These are phyloP conservation scores for Geranium brycei DNA, from an alignment of 345 rosid genomes.

Conservation along the genomic window DNA sequence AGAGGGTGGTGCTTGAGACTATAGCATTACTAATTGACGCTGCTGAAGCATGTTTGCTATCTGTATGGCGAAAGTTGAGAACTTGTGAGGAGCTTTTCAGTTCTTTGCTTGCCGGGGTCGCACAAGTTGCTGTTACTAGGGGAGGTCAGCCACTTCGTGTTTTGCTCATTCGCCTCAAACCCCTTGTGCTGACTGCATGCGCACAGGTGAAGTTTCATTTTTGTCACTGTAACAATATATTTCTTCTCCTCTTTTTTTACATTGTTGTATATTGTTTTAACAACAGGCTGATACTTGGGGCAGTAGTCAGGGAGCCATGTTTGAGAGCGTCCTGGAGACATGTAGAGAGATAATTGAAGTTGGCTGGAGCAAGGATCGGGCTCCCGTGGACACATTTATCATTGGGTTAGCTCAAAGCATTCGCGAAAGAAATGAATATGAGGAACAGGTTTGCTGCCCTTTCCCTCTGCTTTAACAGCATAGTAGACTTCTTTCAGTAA, in stretches of 20 bases:
- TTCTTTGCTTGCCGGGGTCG: conserved; percentile 73
- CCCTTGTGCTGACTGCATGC: conserved; percentile 76
- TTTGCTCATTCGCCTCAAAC: conserved; percentile 86
- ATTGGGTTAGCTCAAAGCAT: conserved; percentile 77
- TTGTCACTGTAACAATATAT: neutral
- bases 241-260: conserved; percentile 2
- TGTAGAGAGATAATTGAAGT: conserved; percentile 79
- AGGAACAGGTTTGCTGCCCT: conserved; percentile 56
- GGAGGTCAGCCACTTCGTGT: conserved; percentile 97
- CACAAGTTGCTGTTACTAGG: conserved; percentile 65
- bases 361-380: conserved; percentile 89
- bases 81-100: conserved; percentile 78
- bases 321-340: conserved; percentile 64
- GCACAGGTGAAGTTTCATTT: conserved; percentile 44
- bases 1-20: conserved; percentile 82
- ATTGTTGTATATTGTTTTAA: conserved; percentile 7
- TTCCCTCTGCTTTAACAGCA: neutral
- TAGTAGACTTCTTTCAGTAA: neutral
- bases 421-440: conserved; percentile 83
- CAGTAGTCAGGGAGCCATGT: conserved; percentile 69
- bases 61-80: conserved; percentile 92
- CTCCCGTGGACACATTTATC: conserved; percentile 92
- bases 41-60: conserved; percentile 80
- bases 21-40: conserved; percentile 73
- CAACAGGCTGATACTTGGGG: conserved; percentile 80